Base-by-base conservation (phyloP, 345 rosid species). In the Kandelia obovata region DNA sequence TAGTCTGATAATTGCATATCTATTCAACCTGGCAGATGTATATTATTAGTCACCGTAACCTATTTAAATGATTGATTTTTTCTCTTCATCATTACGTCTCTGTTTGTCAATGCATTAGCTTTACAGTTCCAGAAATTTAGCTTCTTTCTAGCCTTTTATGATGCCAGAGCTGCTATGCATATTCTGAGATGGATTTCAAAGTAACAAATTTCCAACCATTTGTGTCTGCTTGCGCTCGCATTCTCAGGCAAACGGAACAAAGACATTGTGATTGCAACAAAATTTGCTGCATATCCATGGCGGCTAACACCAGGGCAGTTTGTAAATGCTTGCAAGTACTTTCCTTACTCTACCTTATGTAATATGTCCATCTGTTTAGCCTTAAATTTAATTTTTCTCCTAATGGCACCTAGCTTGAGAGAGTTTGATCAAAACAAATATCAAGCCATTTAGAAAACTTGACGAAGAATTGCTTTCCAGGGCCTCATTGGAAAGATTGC, bases 281-380 rank as follows among this genome's bases (percentile, higher is more conserved):
- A 94, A 83, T 94, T 94, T 77, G 98, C 97, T n/a, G 95, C 97
- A 58, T 91, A 94, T 76, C 95, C 97, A 53, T 94, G 95, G 98
- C 82, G 98, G 51, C 78, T 91, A 66, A 89, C 98, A 13, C 85
- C 97, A 0, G 88, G 93, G 62, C 98, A 88, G 81, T 91, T 94
- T 68, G 97, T 89, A 25, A 81, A 89, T 32, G 98, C 98, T 20
- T 94, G 97, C 98, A 83, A 82, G 97, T 94, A 81, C 28, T 43
- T 11, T 46, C 21, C 67, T 69, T 27, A 0, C 5, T 61, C 39
- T 61, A 30, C 28, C 7, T 57, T 56, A 17, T 25, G n/a, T 25
- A 30, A 57, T 26, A 9, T n/a, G 47, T 46, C 47, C 47, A 11
- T 43, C 3, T 43, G 5, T 43, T 43, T 15, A 43, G 17, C 17